Conservation (phyloP, 2,329 filamentous ascomycete genomes). For the Mycogone perniciosa region DNA sequence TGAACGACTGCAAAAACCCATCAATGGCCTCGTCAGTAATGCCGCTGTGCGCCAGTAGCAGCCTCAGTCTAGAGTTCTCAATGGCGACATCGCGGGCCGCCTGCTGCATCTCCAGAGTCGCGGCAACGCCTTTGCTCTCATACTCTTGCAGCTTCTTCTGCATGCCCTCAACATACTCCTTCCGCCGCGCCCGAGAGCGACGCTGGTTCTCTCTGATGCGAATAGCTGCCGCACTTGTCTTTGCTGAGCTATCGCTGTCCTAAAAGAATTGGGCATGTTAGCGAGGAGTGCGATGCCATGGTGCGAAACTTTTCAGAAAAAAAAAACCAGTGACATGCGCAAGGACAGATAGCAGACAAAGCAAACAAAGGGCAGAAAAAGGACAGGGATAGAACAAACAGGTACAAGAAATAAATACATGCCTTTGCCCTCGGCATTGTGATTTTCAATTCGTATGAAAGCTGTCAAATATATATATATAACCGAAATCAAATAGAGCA, state of each 20-base stretch:
- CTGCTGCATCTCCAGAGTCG: slow-evolving; percentile 47
- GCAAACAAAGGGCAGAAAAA: background rate
- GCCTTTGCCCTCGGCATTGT: slow-evolving; percentile 20
- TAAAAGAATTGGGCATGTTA: background rate
- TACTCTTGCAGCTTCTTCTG: slow-evolving; percentile 41
- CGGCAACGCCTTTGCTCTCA: slow-evolving; percentile 42
- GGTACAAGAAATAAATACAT: slow-evolving; percentile 4
- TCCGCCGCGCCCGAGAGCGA: slow-evolving; percentile 44
- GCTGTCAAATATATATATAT: background rate
- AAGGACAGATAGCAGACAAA: too few species aligned
- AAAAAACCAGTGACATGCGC: slow-evolving; percentile 10
- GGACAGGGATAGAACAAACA: background rate
- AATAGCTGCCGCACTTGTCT: slow-evolving; percentile 27
- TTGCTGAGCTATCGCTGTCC: slow-evolving; percentile 13
- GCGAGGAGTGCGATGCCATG: too few species aligned
- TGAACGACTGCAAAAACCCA: slow-evolving; percentile 32
- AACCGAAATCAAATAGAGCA: background rate
- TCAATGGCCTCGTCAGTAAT: slow-evolving; percentile 34
- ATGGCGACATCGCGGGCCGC: slow-evolving; percentile 43
- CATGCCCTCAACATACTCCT: slow-evolving; percentile 43
- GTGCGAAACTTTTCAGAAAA: background rate
- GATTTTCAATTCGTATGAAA: background rate
- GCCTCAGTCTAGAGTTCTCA: slow-evolving; percentile 41
- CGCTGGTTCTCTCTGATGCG: slow-evolving; percentile 48
- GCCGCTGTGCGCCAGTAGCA: slow-evolving; percentile 35